Base-by-base conservation (phyloP, 202 grass and related monocot species). In the Brachypodium distachyon region DNA sequence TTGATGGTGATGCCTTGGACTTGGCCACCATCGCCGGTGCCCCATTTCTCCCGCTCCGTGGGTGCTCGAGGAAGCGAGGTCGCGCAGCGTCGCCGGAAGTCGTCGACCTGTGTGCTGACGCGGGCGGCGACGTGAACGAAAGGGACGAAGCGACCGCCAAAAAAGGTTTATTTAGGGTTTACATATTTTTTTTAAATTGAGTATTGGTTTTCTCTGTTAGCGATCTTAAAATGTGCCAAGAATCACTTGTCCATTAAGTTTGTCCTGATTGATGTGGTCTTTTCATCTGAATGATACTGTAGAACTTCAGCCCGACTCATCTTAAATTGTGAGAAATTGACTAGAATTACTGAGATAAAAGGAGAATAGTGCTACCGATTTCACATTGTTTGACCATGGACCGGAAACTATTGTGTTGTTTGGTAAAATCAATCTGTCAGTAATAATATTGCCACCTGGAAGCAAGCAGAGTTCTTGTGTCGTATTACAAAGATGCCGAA, bases 111-210 rank as follows among this genome's bases (percentile, higher is more conserved):
- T 17, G 21, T 33, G 8, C 32, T n/a, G 52, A 22, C 17, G 52
- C 18, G 62, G 22, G 16, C 18, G 51, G 1, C 51, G 7, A 50
- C 18, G 54, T 31, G 3, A 43, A 47, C 10, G 17, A 7, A 2
- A 72, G 9, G 22, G 83, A 67, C 44, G 37, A 33, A 23, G 25
- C 61, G 4, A 25, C 70, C 0, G 51, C 52, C 18, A 57, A 80
- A 36, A 59, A 85, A 51, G 83, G 83, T 85, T 32, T 79, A 21
- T 48, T 22, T 48, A 22, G 29, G 67, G 69, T 22, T 7, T 39
- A 16, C 48, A 4, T 38, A 53, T 56, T 33, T 25, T 17, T 54
- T 52, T 12, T 34, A 4, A 12, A 34, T 63, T 2, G 14, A 42
- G 48, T 36, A 58, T 11, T 55, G 3, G 19, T 5, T 63, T 46